Conservation (phyloP, 768 basidiomycete species). For the Daedaleopsis nitida region DNA sequence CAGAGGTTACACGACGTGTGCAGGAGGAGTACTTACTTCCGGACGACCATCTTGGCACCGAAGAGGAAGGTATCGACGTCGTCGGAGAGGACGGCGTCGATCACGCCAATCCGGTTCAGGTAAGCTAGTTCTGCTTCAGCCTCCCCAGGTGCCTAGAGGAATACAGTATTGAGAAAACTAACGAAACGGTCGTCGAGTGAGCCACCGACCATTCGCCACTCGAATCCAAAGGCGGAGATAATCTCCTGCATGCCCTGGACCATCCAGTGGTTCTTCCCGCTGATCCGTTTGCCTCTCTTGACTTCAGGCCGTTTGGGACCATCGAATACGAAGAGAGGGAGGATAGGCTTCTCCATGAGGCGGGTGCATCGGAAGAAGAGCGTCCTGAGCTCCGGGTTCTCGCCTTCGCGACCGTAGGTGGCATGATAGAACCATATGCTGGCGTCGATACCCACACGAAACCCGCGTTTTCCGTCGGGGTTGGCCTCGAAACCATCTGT, state of each 20-base stretch:
- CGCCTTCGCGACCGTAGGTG: conserved; percentile 73
- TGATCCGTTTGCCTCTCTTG: conserved; percentile 78
- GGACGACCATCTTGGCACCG: conserved; percentile 78
- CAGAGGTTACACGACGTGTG: not conserved
- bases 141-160: conserved; percentile 79
- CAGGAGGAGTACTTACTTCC: conserved; percentile 58
- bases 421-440: conserved; percentile 83
- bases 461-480: conserved; percentile 64
- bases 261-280: conserved; percentile 62
- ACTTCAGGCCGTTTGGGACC: conserved; percentile 80
- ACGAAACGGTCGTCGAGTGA: not conserved
- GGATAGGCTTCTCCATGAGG: conserved; percentile 74
- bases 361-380: conserved; percentile 84
- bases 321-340: conserved; percentile 92
- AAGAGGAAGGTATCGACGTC: conserved; percentile 94
- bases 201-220: conserved; percentile 63
- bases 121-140: conserved; percentile 94
- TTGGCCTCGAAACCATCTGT: conserved; percentile 75
- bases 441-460: conserved; percentile 85
- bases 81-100: conserved; percentile 90
- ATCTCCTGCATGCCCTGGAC: conserved; percentile 78
- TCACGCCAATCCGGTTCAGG: conserved; percentile 75
- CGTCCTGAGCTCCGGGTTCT: conserved; percentile 85
- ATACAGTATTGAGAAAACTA: not conserved
- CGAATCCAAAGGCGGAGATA: conserved; percentile 79